Conservation (phyloP, 2,329 filamentous ascomycete species). For the Hymenoscyphus fructigenus region DNA sequence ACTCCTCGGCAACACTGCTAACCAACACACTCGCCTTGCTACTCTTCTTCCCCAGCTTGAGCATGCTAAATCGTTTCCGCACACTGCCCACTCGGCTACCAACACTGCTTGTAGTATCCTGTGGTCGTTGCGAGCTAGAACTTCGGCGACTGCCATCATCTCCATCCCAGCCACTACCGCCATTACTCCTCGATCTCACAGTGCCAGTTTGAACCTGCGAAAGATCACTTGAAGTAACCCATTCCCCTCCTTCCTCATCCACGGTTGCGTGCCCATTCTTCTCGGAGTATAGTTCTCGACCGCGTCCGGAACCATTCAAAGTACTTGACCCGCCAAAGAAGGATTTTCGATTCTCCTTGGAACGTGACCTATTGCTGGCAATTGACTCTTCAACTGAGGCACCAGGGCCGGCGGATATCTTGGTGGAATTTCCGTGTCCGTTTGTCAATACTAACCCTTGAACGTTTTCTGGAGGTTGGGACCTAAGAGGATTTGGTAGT, state of each 20-base stretch:
- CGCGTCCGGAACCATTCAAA: conserved; percentile 5
- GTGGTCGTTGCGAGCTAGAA: conserved; percentile 23
- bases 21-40: conserved; percentile 36
- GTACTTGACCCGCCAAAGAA: conserved; percentile 22
- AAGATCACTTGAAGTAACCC: conserved; percentile 41
- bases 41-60: conserved; percentile 38
- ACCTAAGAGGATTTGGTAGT: conserved; percentile 11
- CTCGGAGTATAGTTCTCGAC: conserved; percentile 1
- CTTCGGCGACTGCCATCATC: conserved; percentile 20
- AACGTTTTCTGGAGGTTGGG: conserved; percentile 9
- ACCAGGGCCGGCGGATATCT: background rate
- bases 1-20: conserved; percentile 31
- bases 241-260: conserved; percentile 18
- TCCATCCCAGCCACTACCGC: background rate
- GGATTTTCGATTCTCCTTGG: conserved; percentile 25
- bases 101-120: conserved; percentile 22
- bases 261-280: background rate
- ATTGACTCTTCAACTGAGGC: background rate
- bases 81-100: conserved; percentile 36
- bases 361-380: conserved; percentile 7
- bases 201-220: background rate
- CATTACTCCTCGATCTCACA: conserved; percentile 8
- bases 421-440: conserved; percentile 11
- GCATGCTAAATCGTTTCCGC: conserved; percentile 34
- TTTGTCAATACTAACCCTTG: conserved; percentile 11